These are phyloP conservation scores for Colletotrichum noveboracense DNA, from an alignment of 2,329 filamentous ascomycete species.

Conservation along the genomic window DNA sequence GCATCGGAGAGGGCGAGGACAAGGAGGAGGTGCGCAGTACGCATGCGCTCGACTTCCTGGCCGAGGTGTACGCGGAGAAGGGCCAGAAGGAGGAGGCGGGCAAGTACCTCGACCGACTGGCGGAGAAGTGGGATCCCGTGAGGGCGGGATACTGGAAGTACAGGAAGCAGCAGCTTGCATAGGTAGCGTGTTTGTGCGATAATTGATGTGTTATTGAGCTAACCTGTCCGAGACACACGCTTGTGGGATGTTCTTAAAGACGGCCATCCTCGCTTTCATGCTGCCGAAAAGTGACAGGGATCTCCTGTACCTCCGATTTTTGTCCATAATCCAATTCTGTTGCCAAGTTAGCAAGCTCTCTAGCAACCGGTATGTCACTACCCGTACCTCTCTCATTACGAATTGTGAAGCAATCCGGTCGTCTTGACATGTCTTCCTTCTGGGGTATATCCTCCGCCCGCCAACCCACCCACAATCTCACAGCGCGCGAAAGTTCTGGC, in stretches of 20 bases:
- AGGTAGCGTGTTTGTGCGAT: background rate
- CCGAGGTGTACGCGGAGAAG: constrained; percentile 67
- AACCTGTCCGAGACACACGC: background rate
- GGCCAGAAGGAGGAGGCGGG: constrained; percentile 67
- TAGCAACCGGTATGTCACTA: background rate
- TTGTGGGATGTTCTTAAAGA: background rate
- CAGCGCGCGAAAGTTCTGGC: constrained; percentile 72
- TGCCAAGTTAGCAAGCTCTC: background rate
- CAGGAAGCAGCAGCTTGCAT: constrained; percentile 30
- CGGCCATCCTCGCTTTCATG: background rate
- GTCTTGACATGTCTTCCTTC: background rate
- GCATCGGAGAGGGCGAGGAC: constrained; percentile 46
- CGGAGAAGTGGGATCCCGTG: constrained; percentile 88
- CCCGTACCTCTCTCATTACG: background rate
- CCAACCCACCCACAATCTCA: constrained; percentile 30
- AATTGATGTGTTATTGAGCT: background rate
- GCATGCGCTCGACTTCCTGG: constrained; percentile 74
- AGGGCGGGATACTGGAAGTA: constrained; percentile 92
- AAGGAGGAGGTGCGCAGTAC: constrained; percentile 63
- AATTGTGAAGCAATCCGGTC: background rate
- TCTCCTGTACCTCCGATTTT: background rate
- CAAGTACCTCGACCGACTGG: constrained; percentile 74
- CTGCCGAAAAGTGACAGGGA: background rate
- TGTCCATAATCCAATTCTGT: background rate
- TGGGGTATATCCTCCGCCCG: background rate